A percentile compares a stretch with the other conserved stretches of the same genome.
Conservation (phyloP, 2,329 filamentous ascomycete genomes). For the Meredithiella fracta region DNA sequence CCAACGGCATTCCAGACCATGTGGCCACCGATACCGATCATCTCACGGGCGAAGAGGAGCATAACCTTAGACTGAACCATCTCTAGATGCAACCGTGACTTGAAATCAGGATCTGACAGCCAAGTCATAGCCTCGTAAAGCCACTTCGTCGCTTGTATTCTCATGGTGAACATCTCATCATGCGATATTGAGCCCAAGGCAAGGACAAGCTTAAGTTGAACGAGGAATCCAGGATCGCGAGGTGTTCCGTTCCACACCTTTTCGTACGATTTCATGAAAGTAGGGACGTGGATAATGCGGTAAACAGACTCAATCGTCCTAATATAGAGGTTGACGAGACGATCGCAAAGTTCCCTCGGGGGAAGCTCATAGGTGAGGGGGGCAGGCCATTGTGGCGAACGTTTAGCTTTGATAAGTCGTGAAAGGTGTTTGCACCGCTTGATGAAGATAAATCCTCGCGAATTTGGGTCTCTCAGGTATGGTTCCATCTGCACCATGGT, state of each 20-base stretch:
- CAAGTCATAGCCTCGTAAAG: constrained; percentile 40
- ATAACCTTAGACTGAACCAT: constrained; percentile 33
- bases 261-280: constrained; percentile 33
- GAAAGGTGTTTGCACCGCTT: constrained; percentile 37
- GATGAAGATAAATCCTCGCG: constrained; percentile 23
- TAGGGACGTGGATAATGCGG: constrained; percentile 35
- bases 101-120: constrained; percentile 36
- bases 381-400: constrained; percentile 32
- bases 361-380: constrained; percentile 29
- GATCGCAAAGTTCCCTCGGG: constrained; percentile 26
- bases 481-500: constrained; percentile 23
- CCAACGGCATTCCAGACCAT: constrained; percentile 32
- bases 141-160: constrained; percentile 36
- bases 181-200: constrained; percentile 37
- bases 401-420: constrained; percentile 33
- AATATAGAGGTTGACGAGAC: constrained; percentile 33
- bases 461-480: constrained; percentile 23
- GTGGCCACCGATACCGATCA: constrained; percentile 25
- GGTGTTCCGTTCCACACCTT: constrained; percentile 27
- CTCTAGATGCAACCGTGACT: constrained; percentile 32
- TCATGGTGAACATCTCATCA: constrained; percentile 34
- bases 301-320: constrained; percentile 30
- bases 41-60: constrained; percentile 28
- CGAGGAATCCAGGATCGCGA: constrained; percentile 29
- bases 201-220: constrained; percentile 41